Percentiles rank a stretch among this genome's conserved stretches.
Conservation (phyloP, 2,329 filamentous ascomycete species). For the Alternaria conjuncta region DNA sequence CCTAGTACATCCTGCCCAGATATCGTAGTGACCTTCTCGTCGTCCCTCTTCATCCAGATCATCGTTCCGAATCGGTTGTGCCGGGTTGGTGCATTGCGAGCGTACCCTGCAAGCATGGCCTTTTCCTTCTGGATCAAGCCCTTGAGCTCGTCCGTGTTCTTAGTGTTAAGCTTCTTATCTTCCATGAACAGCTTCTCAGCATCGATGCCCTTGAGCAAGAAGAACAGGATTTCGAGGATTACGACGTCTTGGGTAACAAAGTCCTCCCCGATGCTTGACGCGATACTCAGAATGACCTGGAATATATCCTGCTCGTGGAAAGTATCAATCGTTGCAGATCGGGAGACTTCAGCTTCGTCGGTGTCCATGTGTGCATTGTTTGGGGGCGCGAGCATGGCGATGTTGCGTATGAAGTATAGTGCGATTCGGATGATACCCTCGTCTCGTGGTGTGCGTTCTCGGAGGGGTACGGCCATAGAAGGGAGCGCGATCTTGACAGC, state of each 20-base stretch:
- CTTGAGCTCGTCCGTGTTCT: conserved; percentile 75
- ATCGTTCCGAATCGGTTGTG: conserved; percentile 97
- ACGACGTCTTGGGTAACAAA: conserved; percentile 88
- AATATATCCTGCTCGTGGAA: conserved; percentile 93
- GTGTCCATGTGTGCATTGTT: conserved; percentile 76
- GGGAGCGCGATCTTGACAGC: conserved; percentile 82
- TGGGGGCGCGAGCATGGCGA: conserved; percentile 81
- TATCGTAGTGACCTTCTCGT: conserved; percentile 82
- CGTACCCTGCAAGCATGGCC: conserved; percentile 78
- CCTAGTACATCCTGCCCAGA: conserved; percentile 86
- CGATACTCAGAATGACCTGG: conserved; percentile 80
- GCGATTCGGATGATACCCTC: conserved; percentile 92
- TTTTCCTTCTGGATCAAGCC: conserved; percentile 81
- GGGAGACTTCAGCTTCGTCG: conserved; percentile 88
- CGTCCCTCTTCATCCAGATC: conserved; percentile 91
- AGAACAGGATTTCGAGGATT: conserved; percentile 91
- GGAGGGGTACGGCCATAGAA: conserved; percentile 78
- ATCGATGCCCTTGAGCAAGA: conserved; percentile 89
- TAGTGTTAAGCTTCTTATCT: conserved; percentile 71
- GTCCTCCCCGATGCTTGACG: conserved; percentile 92
- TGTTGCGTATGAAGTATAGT: conserved; percentile 86
- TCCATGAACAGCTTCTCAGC: conserved; percentile 84
- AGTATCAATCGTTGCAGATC: conserved; percentile 85
- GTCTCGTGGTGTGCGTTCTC: conserved; percentile 78
- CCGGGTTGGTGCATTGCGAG: conserved; percentile 78